A percentile compares a stretch with the other conserved stretches of the same genome.
phyloP scores from a whole-genome alignment of 345 rosid genomes.

The Eucalyptus melliodora region DNA sequence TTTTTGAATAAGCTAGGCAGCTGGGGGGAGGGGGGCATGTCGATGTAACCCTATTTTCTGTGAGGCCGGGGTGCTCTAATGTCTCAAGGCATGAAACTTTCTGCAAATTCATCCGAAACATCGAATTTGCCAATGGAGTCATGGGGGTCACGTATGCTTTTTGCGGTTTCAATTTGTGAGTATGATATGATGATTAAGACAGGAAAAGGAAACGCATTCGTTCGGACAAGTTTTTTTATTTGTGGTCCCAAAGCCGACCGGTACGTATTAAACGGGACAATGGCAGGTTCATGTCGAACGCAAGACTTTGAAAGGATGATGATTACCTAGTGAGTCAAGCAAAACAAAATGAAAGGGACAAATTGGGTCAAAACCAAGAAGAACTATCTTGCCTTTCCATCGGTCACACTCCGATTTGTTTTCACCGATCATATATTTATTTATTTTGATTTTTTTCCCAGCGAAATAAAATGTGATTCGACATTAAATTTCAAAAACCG shows the following conservation, averaged over 20 bases:
- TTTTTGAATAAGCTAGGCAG: too few relatives aligned
- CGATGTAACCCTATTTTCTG: not conserved
- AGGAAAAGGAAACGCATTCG: not conserved
- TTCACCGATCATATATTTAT: not conserved
- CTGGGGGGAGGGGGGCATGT: too few relatives aligned
- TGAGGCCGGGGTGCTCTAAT: not conserved
- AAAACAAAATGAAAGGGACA: not conserved
- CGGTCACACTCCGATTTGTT: not conserved
- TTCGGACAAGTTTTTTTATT: not conserved
- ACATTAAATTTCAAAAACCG: too few relatives aligned
- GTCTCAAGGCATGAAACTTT: not conserved
- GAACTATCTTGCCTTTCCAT: not conserved
- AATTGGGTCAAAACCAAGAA: not conserved
- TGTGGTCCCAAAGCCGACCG: too few relatives aligned
- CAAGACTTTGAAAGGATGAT: too few relatives aligned
- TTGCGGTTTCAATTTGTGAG: not conserved
- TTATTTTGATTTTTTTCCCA: too few relatives aligned
- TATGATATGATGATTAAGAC: not conserved
- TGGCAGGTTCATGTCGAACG: not conserved
- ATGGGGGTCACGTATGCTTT: not conserved
- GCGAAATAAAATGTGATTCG: too few relatives aligned
- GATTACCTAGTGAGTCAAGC: too few relatives aligned
- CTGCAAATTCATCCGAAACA: accelerated
- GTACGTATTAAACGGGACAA: not conserved
- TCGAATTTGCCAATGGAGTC: not conserved